Evolutionary conservation across 306 rosid genomes (phyloP).

Genomic region (Cyclanthera cordifolia): DNA sequence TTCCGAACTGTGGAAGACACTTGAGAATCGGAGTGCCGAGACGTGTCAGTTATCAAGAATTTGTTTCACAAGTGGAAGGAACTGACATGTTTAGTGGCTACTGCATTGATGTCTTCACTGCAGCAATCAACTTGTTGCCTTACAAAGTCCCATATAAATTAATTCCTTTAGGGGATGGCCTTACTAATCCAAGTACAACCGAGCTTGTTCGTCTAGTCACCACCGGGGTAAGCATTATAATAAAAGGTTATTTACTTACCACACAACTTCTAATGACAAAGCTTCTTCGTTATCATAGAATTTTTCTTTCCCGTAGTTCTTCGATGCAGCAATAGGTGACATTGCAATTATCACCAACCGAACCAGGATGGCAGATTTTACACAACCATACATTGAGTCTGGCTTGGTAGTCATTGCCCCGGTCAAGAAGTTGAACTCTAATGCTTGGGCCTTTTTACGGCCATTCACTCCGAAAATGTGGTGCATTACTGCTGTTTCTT

Average conservation of each 20-base stretch:
- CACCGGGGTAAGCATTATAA: slow-evolving; percentile 53
- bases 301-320: slow-evolving; percentile 40
- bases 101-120: slow-evolving; percentile 77
- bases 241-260: not conserved
- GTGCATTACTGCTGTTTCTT: slow-evolving; percentile 57
- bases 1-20: slow-evolving; percentile 71
- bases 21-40: slow-evolving; percentile 70
- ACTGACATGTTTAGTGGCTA: slow-evolving; percentile 59
- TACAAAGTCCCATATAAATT: slow-evolving; percentile 74
- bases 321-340: slow-evolving; percentile 83
- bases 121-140: slow-evolving; percentile 67
- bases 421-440: slow-evolving; percentile 36
- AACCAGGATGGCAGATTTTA: slow-evolving; percentile 82
- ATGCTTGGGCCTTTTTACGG: slow-evolving; percentile 74
- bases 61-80: slow-evolving; percentile 38
- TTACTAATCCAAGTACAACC: slow-evolving; percentile 37
- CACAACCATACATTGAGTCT: slow-evolving; percentile 85
- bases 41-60: slow-evolving; percentile 47
- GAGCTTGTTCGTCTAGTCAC: slow-evolving; percentile 60
- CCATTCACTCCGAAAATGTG: slow-evolving; percentile 74
- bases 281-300: slow-evolving; percentile 6
- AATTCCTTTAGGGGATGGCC: slow-evolving; percentile 50
- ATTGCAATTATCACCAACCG: slow-evolving; percentile 70
- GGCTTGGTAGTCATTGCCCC: slow-evolving; percentile 88
- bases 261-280: slow-evolving; percentile 10